Percentiles rank a stretch among this genome's conserved stretches.
Evolutionary conservation across 139 green algal genomes (phyloP).

Genomic region (Chlamydomonas schloesseri): DNA sequence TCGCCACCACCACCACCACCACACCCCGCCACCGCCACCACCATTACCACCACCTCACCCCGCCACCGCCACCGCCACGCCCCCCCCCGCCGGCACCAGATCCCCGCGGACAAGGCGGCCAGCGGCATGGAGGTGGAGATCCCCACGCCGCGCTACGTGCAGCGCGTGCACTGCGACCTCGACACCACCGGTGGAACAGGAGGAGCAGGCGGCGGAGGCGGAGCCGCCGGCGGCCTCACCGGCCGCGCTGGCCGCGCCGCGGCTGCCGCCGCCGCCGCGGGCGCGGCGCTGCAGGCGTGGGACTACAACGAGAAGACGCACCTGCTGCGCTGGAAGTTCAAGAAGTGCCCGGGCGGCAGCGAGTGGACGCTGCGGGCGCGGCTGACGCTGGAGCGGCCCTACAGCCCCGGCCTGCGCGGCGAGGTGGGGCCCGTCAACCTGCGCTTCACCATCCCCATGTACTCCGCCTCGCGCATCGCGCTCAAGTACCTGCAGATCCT

Average conservation of each 20-base stretch:
- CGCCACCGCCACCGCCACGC: too few relatives aligned
- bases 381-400: constrained; percentile 75
- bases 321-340: constrained; percentile 74
- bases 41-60: too few relatives aligned
- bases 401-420: constrained; percentile 50
- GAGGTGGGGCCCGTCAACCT: constrained; percentile 86
- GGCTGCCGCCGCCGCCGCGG: constrained; percentile 46
- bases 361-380: constrained; percentile 76
- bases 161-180: constrained; percentile 76
- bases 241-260: background rate
- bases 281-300: constrained; percentile 65
- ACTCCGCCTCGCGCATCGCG: constrained; percentile 70
- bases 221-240: background rate
- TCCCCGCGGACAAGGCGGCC: constrained; percentile 63
- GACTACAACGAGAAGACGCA: constrained; percentile 81
- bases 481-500: constrained; percentile 89
- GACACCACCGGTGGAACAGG: constrained; percentile 3
- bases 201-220: background rate
- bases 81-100: too few relatives aligned
- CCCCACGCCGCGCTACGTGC: constrained; percentile 72
- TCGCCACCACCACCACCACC: too few relatives aligned
- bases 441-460: constrained; percentile 94
- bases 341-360: constrained; percentile 52
- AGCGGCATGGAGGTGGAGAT: constrained; percentile 81
- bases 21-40: too few relatives aligned